phyloP scores from a whole-genome alignment of 352 stramenopile genomes.

The Phytophthora melonis region DNA sequence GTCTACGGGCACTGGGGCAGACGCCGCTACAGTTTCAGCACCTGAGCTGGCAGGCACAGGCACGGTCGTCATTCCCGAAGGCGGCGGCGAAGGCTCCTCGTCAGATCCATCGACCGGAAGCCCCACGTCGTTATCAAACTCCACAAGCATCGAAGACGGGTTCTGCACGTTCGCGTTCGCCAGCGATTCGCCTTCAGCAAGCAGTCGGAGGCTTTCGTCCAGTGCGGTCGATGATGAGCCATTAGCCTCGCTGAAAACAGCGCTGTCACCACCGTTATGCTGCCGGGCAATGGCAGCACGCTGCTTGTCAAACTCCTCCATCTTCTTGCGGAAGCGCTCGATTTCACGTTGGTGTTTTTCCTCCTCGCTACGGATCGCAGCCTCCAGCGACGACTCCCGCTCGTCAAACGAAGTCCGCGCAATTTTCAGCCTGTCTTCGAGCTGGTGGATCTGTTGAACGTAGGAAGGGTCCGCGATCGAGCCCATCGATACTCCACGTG shows the following conservation, averaged over 20 bases:
- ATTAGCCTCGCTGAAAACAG: constrained; percentile 33
- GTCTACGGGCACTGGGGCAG: constrained; percentile 28
- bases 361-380: constrained; percentile 78
- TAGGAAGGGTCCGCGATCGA: constrained; percentile 63
- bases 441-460: constrained; percentile 67
- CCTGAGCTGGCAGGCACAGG: constrained; percentile 11
- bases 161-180: constrained; percentile 20
- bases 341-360: constrained; percentile 88
- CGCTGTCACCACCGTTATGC: constrained; percentile 58
- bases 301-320: constrained; percentile 88
- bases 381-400: constrained; percentile 74
- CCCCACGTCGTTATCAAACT: constrained; percentile 41
- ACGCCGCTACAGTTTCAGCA: constrained; percentile 10
- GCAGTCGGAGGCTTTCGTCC: constrained; percentile 37
- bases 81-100: constrained; percentile 18
- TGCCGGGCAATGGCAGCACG: constrained; percentile 70
- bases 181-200: constrained; percentile 37
- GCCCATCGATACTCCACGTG: constrained; percentile 70
- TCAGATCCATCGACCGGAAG: constrained; percentile 37
- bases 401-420: constrained; percentile 69
- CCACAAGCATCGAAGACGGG: constrained; percentile 27
- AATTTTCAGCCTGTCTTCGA: constrained; percentile 75
- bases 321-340: constrained; percentile 82
- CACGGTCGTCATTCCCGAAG: constrained; percentile 9
- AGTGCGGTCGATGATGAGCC: constrained; percentile 35